phyloP scores from a whole-genome alignment of 2,329 filamentous ascomycete species.

The Lomentospora prolificans region DNA sequence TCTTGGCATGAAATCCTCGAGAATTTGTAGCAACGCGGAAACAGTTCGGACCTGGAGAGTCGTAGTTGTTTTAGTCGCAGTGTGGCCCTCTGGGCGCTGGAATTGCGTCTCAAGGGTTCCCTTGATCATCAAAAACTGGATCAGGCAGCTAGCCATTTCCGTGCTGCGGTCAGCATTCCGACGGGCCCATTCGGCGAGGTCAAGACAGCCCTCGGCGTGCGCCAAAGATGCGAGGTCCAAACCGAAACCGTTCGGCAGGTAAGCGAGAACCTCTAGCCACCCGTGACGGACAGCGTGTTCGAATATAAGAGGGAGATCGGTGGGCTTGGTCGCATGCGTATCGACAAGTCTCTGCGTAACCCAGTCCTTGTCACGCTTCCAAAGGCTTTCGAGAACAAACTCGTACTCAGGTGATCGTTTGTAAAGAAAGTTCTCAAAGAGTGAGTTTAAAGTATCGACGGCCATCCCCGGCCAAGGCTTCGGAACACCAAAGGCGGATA shows the following conservation, averaged over 20 bases:
- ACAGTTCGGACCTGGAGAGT: slow-evolving; percentile 81
- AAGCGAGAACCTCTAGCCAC: slow-evolving; percentile 76
- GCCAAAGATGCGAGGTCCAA: slow-evolving; percentile 80
- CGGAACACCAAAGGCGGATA: slow-evolving; percentile 66
- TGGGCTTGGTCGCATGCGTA: slow-evolving; percentile 67
- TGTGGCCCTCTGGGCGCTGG: slow-evolving; percentile 59
- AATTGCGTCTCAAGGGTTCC: slow-evolving; percentile 68
- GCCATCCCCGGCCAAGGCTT: slow-evolving; percentile 70
- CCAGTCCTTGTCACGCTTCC: slow-evolving; percentile 84
- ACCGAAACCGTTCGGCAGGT: slow-evolving; percentile 72
- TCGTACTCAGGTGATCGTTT: slow-evolving; percentile 70
- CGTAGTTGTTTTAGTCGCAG: slow-evolving; percentile 50
- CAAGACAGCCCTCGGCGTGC: slow-evolving; percentile 69
- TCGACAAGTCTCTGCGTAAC: slow-evolving; percentile 72
- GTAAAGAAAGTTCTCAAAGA: slow-evolving; percentile 75
- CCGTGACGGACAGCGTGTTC: slow-evolving; percentile 66
- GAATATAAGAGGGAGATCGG: slow-evolving; percentile 31
- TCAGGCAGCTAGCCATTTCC: slow-evolving; percentile 60
- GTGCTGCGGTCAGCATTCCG: slow-evolving; percentile 56
- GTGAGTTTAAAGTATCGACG: slow-evolving; percentile 62
- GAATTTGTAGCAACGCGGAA: slow-evolving; percentile 65
- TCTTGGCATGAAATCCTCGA: slow-evolving; percentile 59
- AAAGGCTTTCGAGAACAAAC: slow-evolving; percentile 84
- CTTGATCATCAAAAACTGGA: slow-evolving; percentile 78
- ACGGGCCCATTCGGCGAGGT: slow-evolving; percentile 72